Evolutionary conservation across 495 filamentous ascomycete species (phyloP).

Genomic region (Chaetomium fimeti): DNA sequence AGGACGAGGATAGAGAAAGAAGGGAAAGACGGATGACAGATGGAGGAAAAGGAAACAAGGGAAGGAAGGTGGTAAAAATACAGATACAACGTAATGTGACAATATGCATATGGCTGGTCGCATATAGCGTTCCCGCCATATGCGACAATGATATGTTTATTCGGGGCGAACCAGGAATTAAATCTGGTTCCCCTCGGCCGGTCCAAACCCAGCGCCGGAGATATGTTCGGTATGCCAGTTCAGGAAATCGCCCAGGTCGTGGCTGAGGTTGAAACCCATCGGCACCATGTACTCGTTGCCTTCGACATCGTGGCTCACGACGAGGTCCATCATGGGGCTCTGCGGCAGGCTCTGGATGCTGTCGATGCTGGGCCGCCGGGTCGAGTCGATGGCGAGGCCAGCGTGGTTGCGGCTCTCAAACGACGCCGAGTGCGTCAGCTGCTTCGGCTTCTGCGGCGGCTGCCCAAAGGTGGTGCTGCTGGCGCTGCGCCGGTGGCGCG

Average conservation of each 20-base stretch:
- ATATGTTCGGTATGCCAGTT: slow-evolving; percentile 50
- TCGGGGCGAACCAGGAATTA: neutral
- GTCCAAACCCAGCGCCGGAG: neutral
- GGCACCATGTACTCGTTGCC: slow-evolving; percentile 49
- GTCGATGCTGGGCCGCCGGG: slow-evolving; percentile 24
- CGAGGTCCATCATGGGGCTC: slow-evolving; percentile 52
- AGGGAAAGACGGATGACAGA: neutral
- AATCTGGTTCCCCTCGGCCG: neutral
- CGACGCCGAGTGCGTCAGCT: neutral
- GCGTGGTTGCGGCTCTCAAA: slow-evolving; percentile 19
- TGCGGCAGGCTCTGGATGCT: slow-evolving; percentile 48
- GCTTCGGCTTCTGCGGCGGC: neutral
- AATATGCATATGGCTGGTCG: neutral
- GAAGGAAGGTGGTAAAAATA: neutral
- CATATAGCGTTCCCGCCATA: too few relatives aligned
- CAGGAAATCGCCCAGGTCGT: slow-evolving; percentile 54
- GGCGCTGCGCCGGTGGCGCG: slow-evolving; percentile 19
- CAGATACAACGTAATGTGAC: neutral
- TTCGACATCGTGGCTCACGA: slow-evolving; percentile 38
- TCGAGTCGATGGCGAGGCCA: slow-evolving; percentile 27
- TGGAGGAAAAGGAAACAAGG: neutral
- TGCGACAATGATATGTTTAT: too few relatives aligned
- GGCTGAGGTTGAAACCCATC: slow-evolving; percentile 56
- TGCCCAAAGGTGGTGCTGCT: slow-evolving; percentile 22
- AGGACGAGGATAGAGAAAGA: neutral